Evolutionary conservation across 2,329 filamentous ascomycete genomes (phyloP), one percentile per base, ranked within the genome.

Genomic region (Aspergillus latus): DNA sequence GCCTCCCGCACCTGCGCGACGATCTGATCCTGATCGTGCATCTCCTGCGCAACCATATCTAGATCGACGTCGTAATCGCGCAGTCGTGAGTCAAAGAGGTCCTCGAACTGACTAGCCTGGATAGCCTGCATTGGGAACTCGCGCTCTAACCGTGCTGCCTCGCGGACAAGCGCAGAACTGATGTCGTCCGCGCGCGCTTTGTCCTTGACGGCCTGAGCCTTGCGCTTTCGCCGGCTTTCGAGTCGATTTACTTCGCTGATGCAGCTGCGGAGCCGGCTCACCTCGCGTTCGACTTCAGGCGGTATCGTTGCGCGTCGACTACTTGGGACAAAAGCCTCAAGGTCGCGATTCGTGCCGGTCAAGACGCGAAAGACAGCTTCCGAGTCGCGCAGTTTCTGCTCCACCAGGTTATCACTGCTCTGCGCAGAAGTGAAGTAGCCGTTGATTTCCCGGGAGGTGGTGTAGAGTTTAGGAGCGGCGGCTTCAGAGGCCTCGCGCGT

Each of bases 121-220:
- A 99, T 88, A 9, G 86, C 84, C 37, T 92, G 92, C 74, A 89
- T 89, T 0, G 92, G 90, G 60, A 91, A 93, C 57, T 89, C 87
- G 45, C 92, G 85, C 75, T 97, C 94, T 10, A 97, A 80, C 7
- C 92, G 85, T 36, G 88, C 87, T 2, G 92, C 88, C 78, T 97
- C 92, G 48, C 84, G 83, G 21, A 96, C 80, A 3, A 99, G 88
- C 49, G 92, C 90, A 0, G 85, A 83, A 66, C 92, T 92, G 65
- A 97, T 92, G 72, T 97, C 93, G 72, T 99, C 94, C 21, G 85
- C 83, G 51, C 88, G 89, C 3, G 88, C 88, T 68, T 92, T 95
- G 57, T 91, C 87, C 32, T 87, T 84, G 46, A 97, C 72, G 1
- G 84, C 80, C 68, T 96, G 91, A 2, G 93, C 87, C 67, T 90